Percentiles rank a stretch among this genome's conserved stretches.
These are phyloP conservation scores for Fistulifera solaris DNA, from an alignment of 108 stramenopile genomes.

Conservation along the genomic window DNA sequence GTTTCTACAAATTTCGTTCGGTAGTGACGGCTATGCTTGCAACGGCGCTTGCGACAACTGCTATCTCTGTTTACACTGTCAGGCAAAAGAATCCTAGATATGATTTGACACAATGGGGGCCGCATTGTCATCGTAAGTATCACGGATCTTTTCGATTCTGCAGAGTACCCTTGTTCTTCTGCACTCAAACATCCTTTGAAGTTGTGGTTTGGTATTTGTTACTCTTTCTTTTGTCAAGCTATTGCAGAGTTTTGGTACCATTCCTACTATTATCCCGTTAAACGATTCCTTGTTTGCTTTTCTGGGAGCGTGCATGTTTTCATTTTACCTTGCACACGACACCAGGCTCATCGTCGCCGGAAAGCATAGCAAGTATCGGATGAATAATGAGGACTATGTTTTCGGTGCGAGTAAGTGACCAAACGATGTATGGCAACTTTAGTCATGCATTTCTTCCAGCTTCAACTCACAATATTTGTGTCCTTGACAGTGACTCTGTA, in stretches of 20 bases:
- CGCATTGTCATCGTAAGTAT: constrained; percentile 31
- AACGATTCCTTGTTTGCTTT: constrained; percentile 49
- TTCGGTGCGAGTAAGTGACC: constrained; percentile 75
- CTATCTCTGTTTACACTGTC: constrained; percentile 72
- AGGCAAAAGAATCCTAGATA: constrained; percentile 80
- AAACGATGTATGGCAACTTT: not conserved
- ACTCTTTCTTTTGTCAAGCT: constrained; percentile 60
- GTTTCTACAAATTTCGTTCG: constrained; percentile 51
- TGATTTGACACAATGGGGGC: constrained; percentile 86
- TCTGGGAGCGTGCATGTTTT: constrained; percentile 56
- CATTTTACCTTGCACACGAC: constrained; percentile 68
- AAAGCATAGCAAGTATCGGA: constrained; percentile 71
- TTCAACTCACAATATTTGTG: too few relatives aligned
- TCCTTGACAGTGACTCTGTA: too few relatives aligned
- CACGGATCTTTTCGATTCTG: not conserved
- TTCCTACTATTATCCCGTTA: constrained; percentile 67
- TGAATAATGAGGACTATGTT: constrained; percentile 90
- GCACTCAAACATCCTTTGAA: constrained; percentile 2
- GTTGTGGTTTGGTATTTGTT: constrained; percentile 56
- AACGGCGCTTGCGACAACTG: constrained; percentile 53
- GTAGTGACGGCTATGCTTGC: constrained; percentile 62
- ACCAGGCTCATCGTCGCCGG: constrained; percentile 74
- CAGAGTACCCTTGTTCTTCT: not conserved
- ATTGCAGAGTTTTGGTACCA: constrained; percentile 47
- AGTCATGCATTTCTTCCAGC: too few relatives aligned